A percentile compares a stretch with the other conserved stretches of the same genome.
These are phyloP conservation scores for Haplosporangium sp. DNA, from an alignment of 371 early-diverging fungal species.

Conservation along the genomic window DNA sequence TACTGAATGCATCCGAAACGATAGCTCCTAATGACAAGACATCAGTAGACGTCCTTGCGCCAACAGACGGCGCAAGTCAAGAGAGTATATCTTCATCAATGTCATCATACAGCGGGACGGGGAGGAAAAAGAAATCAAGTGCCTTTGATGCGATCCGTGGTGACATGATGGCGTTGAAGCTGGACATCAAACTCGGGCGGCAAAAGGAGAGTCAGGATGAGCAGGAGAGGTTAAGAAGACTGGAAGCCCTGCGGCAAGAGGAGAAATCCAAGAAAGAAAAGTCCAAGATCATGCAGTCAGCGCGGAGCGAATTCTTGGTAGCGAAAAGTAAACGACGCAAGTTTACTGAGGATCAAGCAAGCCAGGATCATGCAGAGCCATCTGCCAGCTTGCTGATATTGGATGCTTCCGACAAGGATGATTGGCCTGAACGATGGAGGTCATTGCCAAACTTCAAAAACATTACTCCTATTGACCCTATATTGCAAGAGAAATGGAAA, in stretches of 20 bases:
- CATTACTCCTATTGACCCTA: background rate
- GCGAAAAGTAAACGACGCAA: slow-evolving; percentile 37
- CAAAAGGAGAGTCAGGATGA: slow-evolving; percentile 42
- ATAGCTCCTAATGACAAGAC: no score
- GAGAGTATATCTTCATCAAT: background rate
- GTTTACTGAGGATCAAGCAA: background rate
- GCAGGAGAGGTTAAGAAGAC: slow-evolving; percentile 4
- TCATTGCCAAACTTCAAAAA: slow-evolving; percentile 36
- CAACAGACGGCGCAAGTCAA: no score
- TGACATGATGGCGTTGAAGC: slow-evolving; percentile 35
- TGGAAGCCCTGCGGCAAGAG: slow-evolving; percentile 10
- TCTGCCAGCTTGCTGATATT: slow-evolving; percentile 8
- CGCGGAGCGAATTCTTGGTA: slow-evolving; percentile 15
- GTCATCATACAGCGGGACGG: background rate
- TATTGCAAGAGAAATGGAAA: slow-evolving; percentile 37
- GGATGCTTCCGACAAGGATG: slow-evolving; percentile 20
- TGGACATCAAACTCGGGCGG: slow-evolving; percentile 38
- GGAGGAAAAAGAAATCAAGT: slow-evolving; percentile 17
- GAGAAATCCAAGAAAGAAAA: background rate
- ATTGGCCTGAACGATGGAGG: slow-evolving; percentile 52
- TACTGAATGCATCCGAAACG: no score
- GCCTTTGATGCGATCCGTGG: slow-evolving; percentile 32
- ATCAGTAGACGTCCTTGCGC: no score
- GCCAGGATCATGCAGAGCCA: background rate
- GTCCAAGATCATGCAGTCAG: slow-evolving; percentile 36